phyloP scores from a whole-genome alignment of 1,284 basidiomycete genomes.

The Naganishia cerealis region DNA sequence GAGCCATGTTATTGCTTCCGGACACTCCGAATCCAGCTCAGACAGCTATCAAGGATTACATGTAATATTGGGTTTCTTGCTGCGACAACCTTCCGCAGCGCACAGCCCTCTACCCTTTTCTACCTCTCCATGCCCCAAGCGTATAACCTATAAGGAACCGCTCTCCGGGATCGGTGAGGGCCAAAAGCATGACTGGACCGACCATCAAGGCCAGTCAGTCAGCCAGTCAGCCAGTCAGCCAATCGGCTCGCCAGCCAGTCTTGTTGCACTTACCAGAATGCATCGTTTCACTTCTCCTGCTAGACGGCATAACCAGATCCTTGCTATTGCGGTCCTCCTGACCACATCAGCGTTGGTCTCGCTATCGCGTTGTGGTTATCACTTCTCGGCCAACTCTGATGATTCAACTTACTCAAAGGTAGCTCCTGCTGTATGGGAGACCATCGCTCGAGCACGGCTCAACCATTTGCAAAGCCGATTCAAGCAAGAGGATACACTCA shows the following conservation, averaged over 20 bases:
- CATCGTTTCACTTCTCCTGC: conserved; percentile 4
- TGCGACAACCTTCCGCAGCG: too few relatives aligned
- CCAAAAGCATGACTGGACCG: neutral
- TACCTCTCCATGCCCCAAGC: neutral
- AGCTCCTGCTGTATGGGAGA: neutral
- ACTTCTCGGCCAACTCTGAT: neutral
- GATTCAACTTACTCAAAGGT: neutral
- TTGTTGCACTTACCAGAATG: neutral
- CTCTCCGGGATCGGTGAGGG: neutral
- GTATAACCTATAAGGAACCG: neutral
- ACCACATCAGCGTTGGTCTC: conserved; percentile 8
- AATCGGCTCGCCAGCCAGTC: neutral
- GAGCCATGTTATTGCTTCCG: conserved; percentile 1
- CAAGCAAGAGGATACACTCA: neutral
- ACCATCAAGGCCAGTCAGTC: too few relatives aligned
- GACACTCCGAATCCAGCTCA: neutral
- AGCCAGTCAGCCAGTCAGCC: too few relatives aligned
- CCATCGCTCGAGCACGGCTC: conserved; percentile 3
- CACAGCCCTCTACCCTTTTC: neutral
- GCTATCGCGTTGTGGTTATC: neutral
- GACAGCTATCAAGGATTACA: too few relatives aligned
- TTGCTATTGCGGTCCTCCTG: neutral
- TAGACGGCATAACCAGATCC: neutral
- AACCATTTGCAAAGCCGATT: conserved; percentile 14
- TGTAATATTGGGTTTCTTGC: too few relatives aligned